Percentiles rank a stretch among this genome's conserved stretches.
These are phyloP conservation scores for Phascolomyces articulosus DNA, from an alignment of 371 early-diverging fungal genomes.

Conservation along the genomic window DNA sequence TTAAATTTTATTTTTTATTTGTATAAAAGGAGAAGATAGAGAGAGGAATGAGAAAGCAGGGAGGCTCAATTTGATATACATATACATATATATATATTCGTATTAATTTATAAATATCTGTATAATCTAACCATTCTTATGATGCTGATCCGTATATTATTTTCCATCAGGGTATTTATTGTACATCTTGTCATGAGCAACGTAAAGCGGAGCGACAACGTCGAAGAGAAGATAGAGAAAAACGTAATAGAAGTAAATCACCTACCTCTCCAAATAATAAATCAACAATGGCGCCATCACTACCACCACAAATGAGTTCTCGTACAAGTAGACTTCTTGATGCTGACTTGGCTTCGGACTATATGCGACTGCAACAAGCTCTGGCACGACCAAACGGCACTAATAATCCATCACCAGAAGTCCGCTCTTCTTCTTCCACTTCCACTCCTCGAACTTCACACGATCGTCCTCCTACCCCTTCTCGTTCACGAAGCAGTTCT, in stretches of 20 bases:
- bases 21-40: background rate
- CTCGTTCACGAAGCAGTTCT: constrained; percentile 44
- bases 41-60: too few relatives aligned
- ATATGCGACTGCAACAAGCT: constrained; percentile 18
- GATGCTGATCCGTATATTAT: background rate
- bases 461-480: constrained; percentile 32
- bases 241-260: constrained; percentile 12
- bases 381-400: constrained; percentile 9
- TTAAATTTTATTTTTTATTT: background rate
- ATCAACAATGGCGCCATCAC: background rate
- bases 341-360: constrained; percentile 21
- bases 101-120: too few relatives aligned
- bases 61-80: too few relatives aligned
- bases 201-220: constrained; percentile 36
- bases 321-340: constrained; percentile 20
- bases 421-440: constrained; percentile 14
- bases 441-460: constrained; percentile 8
- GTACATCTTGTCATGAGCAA: constrained; percentile 48
- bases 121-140: background rate
- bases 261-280: background rate
- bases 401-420: constrained; percentile 8
- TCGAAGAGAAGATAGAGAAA: constrained; percentile 40
- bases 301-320: background rate
- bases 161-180: constrained; percentile 42
- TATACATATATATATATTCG: too few relatives aligned